Evolutionary conservation across 352 stramenopile species (phyloP).

Genomic region (Phytopythium cucurbitacearum): DNA sequence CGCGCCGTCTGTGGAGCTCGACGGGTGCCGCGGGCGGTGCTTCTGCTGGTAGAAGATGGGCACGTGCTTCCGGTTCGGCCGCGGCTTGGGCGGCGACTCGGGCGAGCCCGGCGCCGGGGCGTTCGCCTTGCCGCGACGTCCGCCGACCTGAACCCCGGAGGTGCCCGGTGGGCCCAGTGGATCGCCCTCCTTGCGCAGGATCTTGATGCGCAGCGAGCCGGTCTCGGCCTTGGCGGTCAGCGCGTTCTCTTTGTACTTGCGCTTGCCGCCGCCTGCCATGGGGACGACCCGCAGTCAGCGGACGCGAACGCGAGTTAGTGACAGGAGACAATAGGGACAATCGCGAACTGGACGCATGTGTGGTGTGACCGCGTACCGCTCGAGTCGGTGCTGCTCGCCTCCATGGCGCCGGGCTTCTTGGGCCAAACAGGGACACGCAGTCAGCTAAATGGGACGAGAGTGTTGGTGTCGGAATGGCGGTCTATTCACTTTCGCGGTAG

Average conservation of each 20-base stretch:
- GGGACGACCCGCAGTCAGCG: not conserved
- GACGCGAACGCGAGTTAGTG: not conserved
- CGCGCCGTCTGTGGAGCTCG: slow-evolving; percentile 8
- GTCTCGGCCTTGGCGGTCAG: slow-evolving; percentile 73
- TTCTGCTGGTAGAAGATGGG: slow-evolving; percentile 74
- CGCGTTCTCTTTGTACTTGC: slow-evolving; percentile 71
- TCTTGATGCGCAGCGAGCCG: slow-evolving; percentile 77
- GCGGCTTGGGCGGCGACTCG: slow-evolving; percentile 60
- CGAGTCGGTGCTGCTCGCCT: not conserved
- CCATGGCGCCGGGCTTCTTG: slow-evolving; percentile 1
- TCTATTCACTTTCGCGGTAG: no score
- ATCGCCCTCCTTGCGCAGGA: slow-evolving; percentile 35
- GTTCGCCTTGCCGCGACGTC: slow-evolving; percentile 3
- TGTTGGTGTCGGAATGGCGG: no score
- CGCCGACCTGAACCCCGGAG: not conserved
- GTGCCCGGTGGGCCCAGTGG: not conserved
- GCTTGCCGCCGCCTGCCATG: slow-evolving; percentile 38
- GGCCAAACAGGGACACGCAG: no score
- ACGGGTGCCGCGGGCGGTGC: slow-evolving; percentile 25
- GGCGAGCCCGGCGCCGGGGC: slow-evolving; percentile 4
- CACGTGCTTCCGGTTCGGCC: slow-evolving; percentile 79
- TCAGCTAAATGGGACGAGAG: no score
- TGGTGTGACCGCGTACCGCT: not conserved
- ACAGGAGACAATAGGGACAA: no score
- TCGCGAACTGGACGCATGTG: not conserved